phyloP scores from a whole-genome alignment of 495 filamentous ascomycete species.

The Xylaria curta region DNA sequence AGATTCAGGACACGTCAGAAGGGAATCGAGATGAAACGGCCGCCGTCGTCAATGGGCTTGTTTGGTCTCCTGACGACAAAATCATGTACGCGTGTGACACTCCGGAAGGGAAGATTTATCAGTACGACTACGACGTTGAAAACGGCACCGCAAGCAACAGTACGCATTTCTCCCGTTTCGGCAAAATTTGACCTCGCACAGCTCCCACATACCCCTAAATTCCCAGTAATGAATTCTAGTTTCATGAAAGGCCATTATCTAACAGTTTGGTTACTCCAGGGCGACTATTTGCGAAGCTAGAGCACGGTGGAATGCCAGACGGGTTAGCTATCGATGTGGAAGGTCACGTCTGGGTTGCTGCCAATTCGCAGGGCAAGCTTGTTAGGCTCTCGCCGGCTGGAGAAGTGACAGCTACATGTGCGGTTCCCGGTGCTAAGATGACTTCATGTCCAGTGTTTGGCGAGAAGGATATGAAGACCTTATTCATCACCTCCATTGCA shows the following conservation, averaged over 20 bases:
- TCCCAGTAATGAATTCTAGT: background rate
- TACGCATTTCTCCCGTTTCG: background rate
- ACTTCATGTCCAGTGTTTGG: conserved; percentile 39
- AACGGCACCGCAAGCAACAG: conserved; percentile 32
- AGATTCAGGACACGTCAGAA: conserved; percentile 30
- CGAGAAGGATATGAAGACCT: conserved; percentile 33
- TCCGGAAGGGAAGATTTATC: conserved; percentile 32
- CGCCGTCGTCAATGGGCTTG: conserved; percentile 37
- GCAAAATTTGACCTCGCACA: background rate
- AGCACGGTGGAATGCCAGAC: conserved; percentile 35
- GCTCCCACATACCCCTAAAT: background rate
- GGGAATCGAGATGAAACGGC: conserved; percentile 31
- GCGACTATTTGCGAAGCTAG: conserved; percentile 33
- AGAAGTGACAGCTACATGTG: conserved; percentile 31
- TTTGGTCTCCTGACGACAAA: conserved; percentile 32
- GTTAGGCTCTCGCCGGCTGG: conserved; percentile 34
- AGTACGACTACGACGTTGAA: conserved; percentile 35
- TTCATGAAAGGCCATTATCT: background rate
- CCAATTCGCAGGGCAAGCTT: conserved; percentile 37
- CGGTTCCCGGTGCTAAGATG: conserved; percentile 36
- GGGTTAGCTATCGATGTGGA: conserved; percentile 39
- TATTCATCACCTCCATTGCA: conserved; percentile 21
- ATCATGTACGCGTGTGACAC: conserved; percentile 37
- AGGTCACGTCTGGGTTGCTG: conserved; percentile 39
- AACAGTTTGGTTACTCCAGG: background rate